Evolutionary conservation across 2,329 filamentous ascomycete species (phyloP).

Genomic region (Xylaria sp.): DNA sequence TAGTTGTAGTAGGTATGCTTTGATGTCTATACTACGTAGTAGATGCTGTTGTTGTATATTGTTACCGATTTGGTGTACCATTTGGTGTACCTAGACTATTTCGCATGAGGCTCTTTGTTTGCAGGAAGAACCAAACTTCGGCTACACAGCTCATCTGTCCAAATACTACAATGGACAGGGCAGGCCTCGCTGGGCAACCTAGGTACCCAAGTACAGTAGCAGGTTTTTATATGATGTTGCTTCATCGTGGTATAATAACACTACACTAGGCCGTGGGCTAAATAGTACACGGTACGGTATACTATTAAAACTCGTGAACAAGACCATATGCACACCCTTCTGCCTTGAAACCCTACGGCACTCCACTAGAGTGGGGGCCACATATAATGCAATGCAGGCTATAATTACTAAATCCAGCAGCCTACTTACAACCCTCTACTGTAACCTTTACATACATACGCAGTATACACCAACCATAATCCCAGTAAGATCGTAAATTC

Average conservation of each 20-base stretch:
- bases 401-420: constrained; percentile 6
- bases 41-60: not conserved
- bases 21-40: not conserved
- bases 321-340: constrained; percentile 29
- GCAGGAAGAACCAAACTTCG: not conserved
- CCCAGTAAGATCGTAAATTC: not conserved
- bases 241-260: not conserved
- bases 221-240: not conserved
- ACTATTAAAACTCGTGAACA: constrained; percentile 33
- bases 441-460: too few relatives aligned
- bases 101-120: constrained; percentile 12
- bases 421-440: not conserved
- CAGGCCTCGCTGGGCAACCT: not conserved
- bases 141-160: too few relatives aligned
- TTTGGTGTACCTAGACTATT: not conserved
- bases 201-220: not conserved
- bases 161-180: not conserved
- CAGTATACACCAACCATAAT: not conserved
- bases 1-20: not conserved
- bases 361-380: constrained; percentile 24
- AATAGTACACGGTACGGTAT: not conserved
- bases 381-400: constrained; percentile 18
- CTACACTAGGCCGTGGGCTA: not conserved
- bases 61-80: not conserved
- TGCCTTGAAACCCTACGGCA: constrained; percentile 33